Evolutionary conservation across 768 basidiomycete genomes (phyloP), one percentile per base, ranked within the genome.

Genomic region (Obba rivulosa): DNA sequence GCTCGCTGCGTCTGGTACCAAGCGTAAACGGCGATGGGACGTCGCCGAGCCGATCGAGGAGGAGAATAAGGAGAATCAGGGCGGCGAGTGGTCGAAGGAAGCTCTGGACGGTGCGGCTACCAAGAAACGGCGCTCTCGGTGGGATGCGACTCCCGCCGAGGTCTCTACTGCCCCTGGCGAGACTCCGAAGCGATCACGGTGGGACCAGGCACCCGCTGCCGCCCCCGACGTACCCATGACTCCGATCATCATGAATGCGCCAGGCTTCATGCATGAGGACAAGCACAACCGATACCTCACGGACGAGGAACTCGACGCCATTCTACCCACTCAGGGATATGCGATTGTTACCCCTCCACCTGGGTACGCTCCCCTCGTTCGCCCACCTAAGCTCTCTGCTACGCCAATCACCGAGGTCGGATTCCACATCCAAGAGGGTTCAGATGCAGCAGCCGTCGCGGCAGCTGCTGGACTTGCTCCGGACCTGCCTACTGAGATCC

Each of bases 401-500:
- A 73, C 75, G 3, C 71, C 76, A 20, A 59, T 74, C 46, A 73
- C 77, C 23, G 70, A 75, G 50, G 76, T 82, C 37, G 84, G 85
- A 53, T 98, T 98, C 75, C 93, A 97, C 54, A 95, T 96, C 48
- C 92, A 96, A 68, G 94, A 97, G 53, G 82, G 94, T 50, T 91
- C 92, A 10, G 92, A 94, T 58, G 87, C 88, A 14, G 89, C 88
- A 18, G 87, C 92, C 7, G 75, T 80, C 0, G 90, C 91, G 0
- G 93, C 92, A 0, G 92, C 92, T 0, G 90, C 92, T 0, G 93
- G 94, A 41, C 84, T 95, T 41, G 89, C 88, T 18, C 88, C 89
- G 5, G 95, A 99, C 58, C 69, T 95, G 7, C 94, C 94, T 8
- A 97, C 95, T 3, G 95, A 99, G 64, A 98, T 99, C 54, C 93